A percentile compares a stretch with the other conserved stretches of the same genome.
These are phyloP conservation scores for Bassia scoparia DNA, from an alignment of 148 eudicot species.

Conservation along the genomic window DNA sequence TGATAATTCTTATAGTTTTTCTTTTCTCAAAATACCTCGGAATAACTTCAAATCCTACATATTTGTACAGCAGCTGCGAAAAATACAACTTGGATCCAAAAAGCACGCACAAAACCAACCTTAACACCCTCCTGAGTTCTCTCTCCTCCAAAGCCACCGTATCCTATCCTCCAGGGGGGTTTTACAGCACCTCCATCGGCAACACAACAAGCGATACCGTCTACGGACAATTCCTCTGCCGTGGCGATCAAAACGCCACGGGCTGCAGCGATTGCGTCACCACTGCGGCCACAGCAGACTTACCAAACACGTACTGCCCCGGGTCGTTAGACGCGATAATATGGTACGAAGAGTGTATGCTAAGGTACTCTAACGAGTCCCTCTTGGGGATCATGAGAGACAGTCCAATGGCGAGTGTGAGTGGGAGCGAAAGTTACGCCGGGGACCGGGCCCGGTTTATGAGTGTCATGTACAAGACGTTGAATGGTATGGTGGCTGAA, in stretches of 20 bases:
- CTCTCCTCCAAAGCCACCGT: constrained; percentile 19
- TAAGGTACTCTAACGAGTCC: constrained; percentile 28
- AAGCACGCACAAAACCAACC: constrained; percentile 10
- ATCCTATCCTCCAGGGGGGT: constrained; percentile 10
- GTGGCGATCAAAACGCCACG: constrained; percentile 25
- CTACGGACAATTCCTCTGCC: constrained; percentile 30
- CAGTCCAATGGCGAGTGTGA: neutral
- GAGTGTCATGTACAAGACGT: neutral
- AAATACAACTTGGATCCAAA: constrained; percentile 3
- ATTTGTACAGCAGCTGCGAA: constrained; percentile 1
- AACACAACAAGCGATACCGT: constrained; percentile 5
- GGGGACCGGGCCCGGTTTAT: constrained; percentile 17
- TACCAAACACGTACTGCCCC: constrained; percentile 25
- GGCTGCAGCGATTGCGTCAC: constrained; percentile 18
- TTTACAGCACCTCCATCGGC: constrained; percentile 9
- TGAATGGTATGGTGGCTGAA: neutral
- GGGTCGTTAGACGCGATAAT: constrained; percentile 25
- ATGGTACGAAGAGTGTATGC: constrained; percentile 36
- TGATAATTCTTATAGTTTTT: neutral
- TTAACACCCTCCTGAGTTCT: constrained; percentile 8
- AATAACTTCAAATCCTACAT: constrained; percentile 1
- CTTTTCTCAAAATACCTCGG: neutral
- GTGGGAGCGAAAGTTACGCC: neutral
- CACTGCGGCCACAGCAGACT: constrained; percentile 16
- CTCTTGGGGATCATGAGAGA: neutral